These are phyloP conservation scores for Saitoella complicata DNA, from an alignment of 805 yeast species.

Conservation along the genomic window DNA sequence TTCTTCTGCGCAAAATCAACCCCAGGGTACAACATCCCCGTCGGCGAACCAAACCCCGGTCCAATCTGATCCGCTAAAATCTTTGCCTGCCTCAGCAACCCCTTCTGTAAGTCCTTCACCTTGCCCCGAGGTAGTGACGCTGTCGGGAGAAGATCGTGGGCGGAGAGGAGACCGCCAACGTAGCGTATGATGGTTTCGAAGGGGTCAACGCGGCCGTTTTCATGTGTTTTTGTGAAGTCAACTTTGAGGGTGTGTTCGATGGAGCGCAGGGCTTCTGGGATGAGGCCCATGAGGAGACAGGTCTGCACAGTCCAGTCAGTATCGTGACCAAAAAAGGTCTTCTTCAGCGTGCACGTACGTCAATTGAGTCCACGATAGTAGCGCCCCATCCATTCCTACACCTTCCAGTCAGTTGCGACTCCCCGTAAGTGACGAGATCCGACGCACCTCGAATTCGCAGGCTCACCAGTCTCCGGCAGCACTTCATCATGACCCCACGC, in stretches of 20 bases:
- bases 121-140: slow-evolving; percentile 3
- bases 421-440: too few species aligned
- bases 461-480: slow-evolving; percentile 19
- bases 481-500: slow-evolving; percentile 27
- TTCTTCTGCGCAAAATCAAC: slow-evolving; percentile 4
- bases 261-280: slow-evolving; percentile 20
- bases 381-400: slow-evolving; percentile 27
- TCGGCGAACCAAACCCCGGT: slow-evolving; percentile 35
- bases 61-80: slow-evolving; percentile 27
- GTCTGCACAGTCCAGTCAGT: slow-evolving; percentile 8
- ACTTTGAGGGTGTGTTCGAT: slow-evolving; percentile 17
- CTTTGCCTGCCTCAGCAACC: slow-evolving; percentile 20
- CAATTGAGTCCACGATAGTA: slow-evolving; percentile 26
- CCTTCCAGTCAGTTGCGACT: too few species aligned
- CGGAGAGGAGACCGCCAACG: slow-evolving; percentile 31
- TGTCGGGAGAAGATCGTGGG: slow-evolving; percentile 24
- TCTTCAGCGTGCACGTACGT: too few species aligned
- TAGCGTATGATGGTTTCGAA: slow-evolving; percentile 30
- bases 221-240: slow-evolving; percentile 23
- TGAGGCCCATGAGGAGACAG: too few species aligned
- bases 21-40: slow-evolving; percentile 25
- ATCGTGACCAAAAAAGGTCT: slow-evolving; percentile 28
- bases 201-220: slow-evolving; percentile 22
- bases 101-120: not conserved
- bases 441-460: slow-evolving; percentile 17